A percentile compares a stretch with the other conserved stretches of the same genome.
These are phyloP conservation scores for Puccinia polysora DNA, from an alignment of 1,284 basidiomycete genomes.

Conservation along the genomic window DNA sequence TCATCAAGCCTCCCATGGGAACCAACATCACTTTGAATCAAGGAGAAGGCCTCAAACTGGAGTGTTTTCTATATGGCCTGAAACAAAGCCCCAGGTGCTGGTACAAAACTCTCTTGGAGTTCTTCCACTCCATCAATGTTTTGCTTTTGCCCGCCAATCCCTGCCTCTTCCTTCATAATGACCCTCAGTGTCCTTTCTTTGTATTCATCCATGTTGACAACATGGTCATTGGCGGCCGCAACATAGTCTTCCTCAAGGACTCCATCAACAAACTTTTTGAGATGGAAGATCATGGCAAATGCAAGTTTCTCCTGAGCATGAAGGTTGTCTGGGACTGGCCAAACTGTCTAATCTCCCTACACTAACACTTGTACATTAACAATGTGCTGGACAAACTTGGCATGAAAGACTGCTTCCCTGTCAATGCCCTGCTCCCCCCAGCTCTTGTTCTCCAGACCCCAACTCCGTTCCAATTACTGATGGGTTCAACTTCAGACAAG, in stretches of 20 bases:
- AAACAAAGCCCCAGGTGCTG: slow-evolving; percentile 5
- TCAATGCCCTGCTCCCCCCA: neutral
- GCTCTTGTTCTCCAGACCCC: neutral
- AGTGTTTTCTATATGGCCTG: neutral
- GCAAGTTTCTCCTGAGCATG: neutral
- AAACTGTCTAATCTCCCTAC: neutral
- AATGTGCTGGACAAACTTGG: neutral
- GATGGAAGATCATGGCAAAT: slow-evolving; percentile 2
- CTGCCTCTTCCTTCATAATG: neutral
- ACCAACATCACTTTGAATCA: neutral
- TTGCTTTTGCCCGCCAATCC: neutral
- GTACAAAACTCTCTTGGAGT: neutral
- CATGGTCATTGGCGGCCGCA: neutral
- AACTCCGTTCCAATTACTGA: neutral
- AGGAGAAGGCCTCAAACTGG: neutral
- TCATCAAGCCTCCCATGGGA: neutral
- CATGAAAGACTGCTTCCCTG: neutral
- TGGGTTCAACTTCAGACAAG: neutral
- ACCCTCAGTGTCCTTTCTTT: neutral
- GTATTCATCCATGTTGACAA: slow-evolving; percentile 11
- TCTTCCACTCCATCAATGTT: neutral
- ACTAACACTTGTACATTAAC: neutral
- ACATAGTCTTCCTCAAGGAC: neutral
- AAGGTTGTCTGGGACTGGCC: neutral
- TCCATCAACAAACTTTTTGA: neutral